Evolutionary conservation across 805 yeast genomes (phyloP).

Genomic region (Saturnispora zaruensis): DNA sequence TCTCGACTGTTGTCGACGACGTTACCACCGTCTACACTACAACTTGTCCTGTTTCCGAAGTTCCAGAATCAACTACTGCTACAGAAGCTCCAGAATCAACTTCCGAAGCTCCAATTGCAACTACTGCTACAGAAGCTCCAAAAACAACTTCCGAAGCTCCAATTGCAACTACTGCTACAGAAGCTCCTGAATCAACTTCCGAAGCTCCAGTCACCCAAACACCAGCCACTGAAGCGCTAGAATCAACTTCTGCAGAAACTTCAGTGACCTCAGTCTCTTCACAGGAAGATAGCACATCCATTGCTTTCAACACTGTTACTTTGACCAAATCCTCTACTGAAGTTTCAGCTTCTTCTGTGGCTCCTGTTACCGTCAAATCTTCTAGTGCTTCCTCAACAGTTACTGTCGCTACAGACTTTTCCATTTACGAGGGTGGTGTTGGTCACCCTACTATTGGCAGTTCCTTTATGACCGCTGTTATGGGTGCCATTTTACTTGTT

Average conservation of each 20-base stretch:
- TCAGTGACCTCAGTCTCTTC: background rate
- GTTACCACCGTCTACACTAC: conserved; percentile 21
- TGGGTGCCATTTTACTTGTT: background rate
- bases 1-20: conserved; percentile 15
- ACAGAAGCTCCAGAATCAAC: background rate
- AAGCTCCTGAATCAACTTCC: conserved; percentile 1
- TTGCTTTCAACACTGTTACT: background rate
- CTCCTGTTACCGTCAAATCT: conserved; percentile 3
- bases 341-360: background rate
- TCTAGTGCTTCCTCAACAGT: conserved; percentile 6
- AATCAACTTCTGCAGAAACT: background rate
- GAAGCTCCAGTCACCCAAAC: conserved; percentile 4
- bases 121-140: background rate
- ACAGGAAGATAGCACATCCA: background rate
- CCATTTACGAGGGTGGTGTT: conserved; percentile 14
- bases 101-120: conserved; percentile 1
- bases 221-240: background rate
- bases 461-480: conserved; percentile 3
- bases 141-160: conserved; percentile 2
- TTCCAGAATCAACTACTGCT: background rate
- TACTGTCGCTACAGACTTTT: conserved; percentile 2
- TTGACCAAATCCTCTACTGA: background rate
- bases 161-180: conserved; percentile 1
- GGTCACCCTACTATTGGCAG: conserved; percentile 5
- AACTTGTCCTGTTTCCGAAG: conserved; percentile 14